Base-by-base conservation (phyloP, 306 rosid genomes). In the Castanea crenata region DNA sequence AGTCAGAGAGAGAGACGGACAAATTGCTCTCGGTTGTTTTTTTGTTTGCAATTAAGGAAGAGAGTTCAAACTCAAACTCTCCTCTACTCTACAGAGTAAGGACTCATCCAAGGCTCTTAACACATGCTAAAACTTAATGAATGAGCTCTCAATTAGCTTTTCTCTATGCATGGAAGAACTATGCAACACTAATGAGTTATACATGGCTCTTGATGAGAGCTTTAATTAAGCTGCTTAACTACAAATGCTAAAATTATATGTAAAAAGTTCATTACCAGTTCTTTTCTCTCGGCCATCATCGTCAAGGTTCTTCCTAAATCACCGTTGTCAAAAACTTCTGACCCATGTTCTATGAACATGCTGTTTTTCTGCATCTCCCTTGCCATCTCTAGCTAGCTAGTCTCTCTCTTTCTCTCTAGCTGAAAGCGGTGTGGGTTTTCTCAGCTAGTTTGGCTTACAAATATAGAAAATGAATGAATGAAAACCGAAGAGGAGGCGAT, bases 261-360 rank as follows among this genome's bases (percentile, higher is more conserved):
- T 5, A 19, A 52, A 21, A 35, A 14, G n/a, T 52, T 54, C 8
- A 41, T 8, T 31, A 95, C 99, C 99, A 0, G 92, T 89, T 90
- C 99, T 85, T 61, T 88, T 89, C 76, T 5, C 7, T 38, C 94
- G 91, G 21, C 99, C 99, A 9, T 95, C 99, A 2, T 95, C 99
- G 31, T 95, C 99, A 34, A 90, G 81, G 88, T 89, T n/a, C 69
- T 93, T 91, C 58, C 77, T 71, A 10, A 38, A 19, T 69, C 84
- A 9, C 81, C 91, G 19, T 64, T 83, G 25, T 75, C 86, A 13
- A 81, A 78, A 8, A 52, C 75, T 74, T 85, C 87, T 1, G 93
- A 87, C 79, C 83, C 89, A 46, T 77, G 86, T 73, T 96, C 97
- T 16, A 93, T 68, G 86, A 78, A 88, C 90, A 90, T 88, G 91